A percentile compares a stretch with the other conserved stretches of the same genome.
phyloP scores from a whole-genome alignment of 163 green algal species.

The Botryococcus braunii region DNA sequence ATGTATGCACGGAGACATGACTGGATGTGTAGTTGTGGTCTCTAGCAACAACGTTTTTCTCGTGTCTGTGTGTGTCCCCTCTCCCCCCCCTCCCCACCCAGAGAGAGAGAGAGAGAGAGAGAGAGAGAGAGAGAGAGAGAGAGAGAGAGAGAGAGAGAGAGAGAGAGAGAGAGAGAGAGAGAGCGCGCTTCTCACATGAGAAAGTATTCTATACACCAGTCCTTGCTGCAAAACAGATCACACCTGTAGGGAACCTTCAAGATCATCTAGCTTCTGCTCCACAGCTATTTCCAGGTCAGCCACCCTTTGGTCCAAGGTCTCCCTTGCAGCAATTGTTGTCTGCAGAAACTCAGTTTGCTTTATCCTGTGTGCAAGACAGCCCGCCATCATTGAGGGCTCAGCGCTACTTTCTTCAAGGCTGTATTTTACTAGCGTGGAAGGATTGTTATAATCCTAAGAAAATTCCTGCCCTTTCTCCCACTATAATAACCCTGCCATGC shows the following conservation, averaged over 20 bases:
- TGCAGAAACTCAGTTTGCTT: conserved; percentile 54
- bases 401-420: not conserved
- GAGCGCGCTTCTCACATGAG: not conserved
- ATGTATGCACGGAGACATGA: not conserved
- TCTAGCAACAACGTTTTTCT: no score
- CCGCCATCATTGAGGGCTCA: no score
- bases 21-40: no score
- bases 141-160: not conserved
- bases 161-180: not conserved
- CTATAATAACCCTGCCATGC: not conserved
- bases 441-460: not conserved
- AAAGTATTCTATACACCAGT: not conserved
- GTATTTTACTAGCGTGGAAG: not conserved
- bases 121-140: not conserved
- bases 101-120: not conserved
- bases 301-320: conserved; percentile 50
- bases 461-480: not conserved
- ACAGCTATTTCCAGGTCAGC: conserved; percentile 53
- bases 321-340: conserved; percentile 26
- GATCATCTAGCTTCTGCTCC: conserved; percentile 36
- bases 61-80: no score
- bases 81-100: no score
- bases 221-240: not conserved
- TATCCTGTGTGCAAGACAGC: conserved; percentile 21
- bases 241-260: conserved; percentile 44